phyloP scores from a whole-genome alignment of 768 basidiomycete genomes.

The Pisolithus albus region DNA sequence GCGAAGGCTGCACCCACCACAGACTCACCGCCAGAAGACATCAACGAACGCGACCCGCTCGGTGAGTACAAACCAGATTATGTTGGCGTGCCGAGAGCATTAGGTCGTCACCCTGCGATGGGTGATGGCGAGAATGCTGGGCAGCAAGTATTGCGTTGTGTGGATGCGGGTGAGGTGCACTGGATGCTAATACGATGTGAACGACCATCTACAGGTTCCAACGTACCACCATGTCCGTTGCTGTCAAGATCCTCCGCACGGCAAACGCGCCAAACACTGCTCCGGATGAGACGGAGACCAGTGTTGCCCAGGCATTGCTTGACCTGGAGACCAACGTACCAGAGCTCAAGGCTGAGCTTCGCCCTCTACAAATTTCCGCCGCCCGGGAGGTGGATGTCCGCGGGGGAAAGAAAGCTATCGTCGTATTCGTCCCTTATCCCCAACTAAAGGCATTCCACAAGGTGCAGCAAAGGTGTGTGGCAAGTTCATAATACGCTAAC shows the following conservation, averaged over 20 bases:
- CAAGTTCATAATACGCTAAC: neutral
- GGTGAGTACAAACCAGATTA: slow-evolving; percentile 50
- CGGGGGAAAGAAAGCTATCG: slow-evolving; percentile 99
- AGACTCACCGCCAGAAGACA: slow-evolving; percentile 22
- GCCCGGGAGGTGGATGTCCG: slow-evolving; percentile 99
- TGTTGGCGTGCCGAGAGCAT: slow-evolving; percentile 9
- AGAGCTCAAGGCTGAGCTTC: slow-evolving; percentile 95
- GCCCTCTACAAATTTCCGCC: slow-evolving; percentile 93
- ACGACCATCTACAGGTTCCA: slow-evolving; percentile 13
- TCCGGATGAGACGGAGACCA: slow-evolving; percentile 87
- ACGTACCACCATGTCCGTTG: slow-evolving; percentile 53
- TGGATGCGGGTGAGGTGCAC: slow-evolving; percentile 44
- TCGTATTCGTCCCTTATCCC: slow-evolving; percentile 95
- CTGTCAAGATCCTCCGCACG: slow-evolving; percentile 88
- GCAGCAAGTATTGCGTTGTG: slow-evolving; percentile 31
- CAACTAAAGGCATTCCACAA: slow-evolving; percentile 99
- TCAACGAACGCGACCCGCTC: slow-evolving; percentile 57
- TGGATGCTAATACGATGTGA: slow-evolving; percentile 38
- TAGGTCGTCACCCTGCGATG: slow-evolving; percentile 19
- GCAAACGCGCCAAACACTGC: slow-evolving; percentile 89
- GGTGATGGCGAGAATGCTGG: slow-evolving; percentile 9
- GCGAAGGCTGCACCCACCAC: slow-evolving; percentile 1
- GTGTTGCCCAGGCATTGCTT: slow-evolving; percentile 89
- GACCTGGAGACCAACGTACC: slow-evolving; percentile 98
- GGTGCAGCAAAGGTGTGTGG: slow-evolving; percentile 81